These are phyloP conservation scores for Magnaporthiopsis incrustans DNA, from an alignment of 2,329 filamentous ascomycete species.

Conservation along the genomic window DNA sequence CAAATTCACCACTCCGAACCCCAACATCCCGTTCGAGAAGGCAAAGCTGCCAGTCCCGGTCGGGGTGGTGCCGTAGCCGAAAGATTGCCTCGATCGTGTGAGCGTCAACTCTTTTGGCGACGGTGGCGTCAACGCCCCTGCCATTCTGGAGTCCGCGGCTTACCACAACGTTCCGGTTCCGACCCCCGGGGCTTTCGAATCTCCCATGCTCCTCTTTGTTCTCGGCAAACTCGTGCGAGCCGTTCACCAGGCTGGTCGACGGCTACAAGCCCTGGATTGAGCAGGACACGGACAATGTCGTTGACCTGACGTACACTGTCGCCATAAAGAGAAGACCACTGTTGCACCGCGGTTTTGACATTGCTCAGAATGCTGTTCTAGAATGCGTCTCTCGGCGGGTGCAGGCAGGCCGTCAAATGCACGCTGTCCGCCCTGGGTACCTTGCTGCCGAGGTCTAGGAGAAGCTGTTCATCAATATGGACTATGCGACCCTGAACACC, in stretches of 20 bases:
- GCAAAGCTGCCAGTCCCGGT: constrained; percentile 18
- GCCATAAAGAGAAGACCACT: not conserved
- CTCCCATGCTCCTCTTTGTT: not conserved
- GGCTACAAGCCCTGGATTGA: not conserved
- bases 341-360: not conserved
- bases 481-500: not conserved
- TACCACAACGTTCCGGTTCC: not conserved
- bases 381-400: not conserved
- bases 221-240: not conserved
- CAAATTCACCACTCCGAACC: constrained; percentile 24
- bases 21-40: constrained; percentile 18
- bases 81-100: constrained; percentile 17
- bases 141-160: constrained; percentile 9
- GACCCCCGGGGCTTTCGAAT: not conserved
- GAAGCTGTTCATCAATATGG: not conserved
- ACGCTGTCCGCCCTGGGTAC: not conserved
- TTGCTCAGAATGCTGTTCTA: not conserved
- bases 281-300: not conserved
- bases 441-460: not conserved
- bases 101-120: constrained; percentile 31
- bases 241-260: not conserved
- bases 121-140: constrained; percentile 30
- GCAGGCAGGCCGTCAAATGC: not conserved
- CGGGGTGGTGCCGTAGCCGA: constrained; percentile 18
- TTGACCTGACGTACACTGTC: not conserved